Evolutionary conservation across 1,139 yeast genomes (phyloP).

Genomic region (Hansenula sp.): DNA sequence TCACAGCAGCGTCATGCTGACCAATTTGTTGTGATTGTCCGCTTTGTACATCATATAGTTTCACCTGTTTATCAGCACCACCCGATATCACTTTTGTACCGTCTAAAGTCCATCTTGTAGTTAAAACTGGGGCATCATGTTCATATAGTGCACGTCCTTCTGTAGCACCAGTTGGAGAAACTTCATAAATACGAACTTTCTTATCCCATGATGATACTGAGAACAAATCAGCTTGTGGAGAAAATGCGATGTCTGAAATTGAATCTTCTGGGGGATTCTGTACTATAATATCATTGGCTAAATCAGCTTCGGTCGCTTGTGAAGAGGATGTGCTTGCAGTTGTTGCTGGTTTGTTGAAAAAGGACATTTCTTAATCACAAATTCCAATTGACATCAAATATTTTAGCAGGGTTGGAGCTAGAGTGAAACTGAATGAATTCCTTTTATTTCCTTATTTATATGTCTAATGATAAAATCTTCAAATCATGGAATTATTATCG

Average conservation of each 20-base stretch:
- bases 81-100: constrained; percentile 89
- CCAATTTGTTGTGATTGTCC: constrained; percentile 88
- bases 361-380: constrained; percentile 11
- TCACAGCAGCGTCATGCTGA: constrained; percentile 79
- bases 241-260: constrained; percentile 79
- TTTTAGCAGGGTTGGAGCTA: neutral
- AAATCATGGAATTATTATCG: too few species aligned
- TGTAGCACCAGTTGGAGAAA: constrained; percentile 54
- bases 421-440: too few species aligned
- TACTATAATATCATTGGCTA: constrained; percentile 72
- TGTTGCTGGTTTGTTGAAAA: constrained; percentile 15
- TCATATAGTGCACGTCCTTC: constrained; percentile 90
- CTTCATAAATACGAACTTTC: constrained; percentile 89
- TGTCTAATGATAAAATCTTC: too few species aligned
- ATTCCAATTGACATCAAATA: too few species aligned
- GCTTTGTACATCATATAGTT: constrained; percentile 74
- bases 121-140: constrained; percentile 84
- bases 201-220: constrained; percentile 95
- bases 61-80: constrained; percentile 89
- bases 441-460: too few species aligned
- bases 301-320: constrained; percentile 62
- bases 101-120: constrained; percentile 79
- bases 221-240: constrained; percentile 83
- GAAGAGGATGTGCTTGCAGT: constrained; percentile 28
- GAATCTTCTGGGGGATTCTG: constrained; percentile 91